A percentile compares a stretch with the other conserved stretches of the same genome.
These are phyloP conservation scores for Pythium oligandrum DNA, from an alignment of 352 stramenopile genomes.

Conservation along the genomic window DNA sequence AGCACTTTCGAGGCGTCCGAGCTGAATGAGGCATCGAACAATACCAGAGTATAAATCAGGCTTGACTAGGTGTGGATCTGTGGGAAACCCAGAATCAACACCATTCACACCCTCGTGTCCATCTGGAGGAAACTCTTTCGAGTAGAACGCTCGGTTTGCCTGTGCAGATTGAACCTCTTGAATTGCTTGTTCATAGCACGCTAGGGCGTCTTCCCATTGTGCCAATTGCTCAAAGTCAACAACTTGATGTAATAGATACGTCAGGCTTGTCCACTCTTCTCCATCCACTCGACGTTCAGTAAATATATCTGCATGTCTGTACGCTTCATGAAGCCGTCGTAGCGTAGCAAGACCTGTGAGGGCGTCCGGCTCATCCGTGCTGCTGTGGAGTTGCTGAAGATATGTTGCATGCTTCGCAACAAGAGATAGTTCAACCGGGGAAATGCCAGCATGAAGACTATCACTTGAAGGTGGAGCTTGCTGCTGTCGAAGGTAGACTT, in stretches of 20 bases:
- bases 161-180: constrained; percentile 30
- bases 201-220: constrained; percentile 39
- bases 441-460: constrained; percentile 12
- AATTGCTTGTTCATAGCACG: constrained; percentile 43
- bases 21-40: constrained; percentile 79
- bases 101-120: constrained; percentile 7
- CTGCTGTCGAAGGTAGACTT: constrained; percentile 35
- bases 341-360: constrained; percentile 30
- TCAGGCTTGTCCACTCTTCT: constrained; percentile 20
- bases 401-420: constrained; percentile 28
- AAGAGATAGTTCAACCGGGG: constrained; percentile 21
- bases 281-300: constrained; percentile 5
- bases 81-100: constrained; percentile 6
- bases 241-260: constrained; percentile 28
- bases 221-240: constrained; percentile 37
- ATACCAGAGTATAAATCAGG: constrained; percentile 77
- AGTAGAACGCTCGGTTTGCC: constrained; percentile 15
- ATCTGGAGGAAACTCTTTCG: constrained; percentile 7
- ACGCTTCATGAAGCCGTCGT: constrained; percentile 20
- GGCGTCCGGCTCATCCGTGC: constrained; percentile 33
- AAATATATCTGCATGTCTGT: constrained; percentile 9
- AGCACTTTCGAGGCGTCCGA: constrained; percentile 77
- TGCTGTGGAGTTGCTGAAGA: constrained; percentile 37
- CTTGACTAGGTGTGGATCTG: constrained; percentile 54
- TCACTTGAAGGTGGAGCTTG: constrained; percentile 10